phyloP scores from a whole-genome alignment of 179 eudicot species.

The Beta lomatogona region DNA sequence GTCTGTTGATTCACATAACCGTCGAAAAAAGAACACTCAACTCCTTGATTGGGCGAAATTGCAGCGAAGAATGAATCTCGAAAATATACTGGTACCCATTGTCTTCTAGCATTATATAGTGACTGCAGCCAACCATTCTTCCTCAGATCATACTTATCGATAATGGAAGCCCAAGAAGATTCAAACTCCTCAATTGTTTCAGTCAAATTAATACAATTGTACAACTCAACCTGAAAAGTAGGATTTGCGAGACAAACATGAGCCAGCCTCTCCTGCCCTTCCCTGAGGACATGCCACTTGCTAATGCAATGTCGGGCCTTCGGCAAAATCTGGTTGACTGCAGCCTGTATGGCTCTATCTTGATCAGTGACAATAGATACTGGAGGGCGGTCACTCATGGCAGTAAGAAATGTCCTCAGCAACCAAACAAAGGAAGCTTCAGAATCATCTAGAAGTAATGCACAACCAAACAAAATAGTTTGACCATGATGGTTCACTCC shows the following conservation, averaged over 20 bases:
- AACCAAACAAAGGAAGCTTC: conserved; percentile 86
- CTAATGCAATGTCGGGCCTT: conserved; percentile 66
- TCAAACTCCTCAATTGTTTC: conserved; percentile 88
- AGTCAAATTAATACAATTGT: conserved; percentile 76
- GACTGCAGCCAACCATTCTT: conserved; percentile 82
- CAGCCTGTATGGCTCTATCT: conserved; percentile 59
- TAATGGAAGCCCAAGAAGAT: conserved; percentile 63
- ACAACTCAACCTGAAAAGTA: conserved; percentile 71
- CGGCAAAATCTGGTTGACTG: conserved; percentile 65
- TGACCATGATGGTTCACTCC: conserved; percentile 93
- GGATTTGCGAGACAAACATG: conserved; percentile 61
- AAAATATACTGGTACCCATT: conserved; percentile 87
- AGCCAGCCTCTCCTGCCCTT: conserved; percentile 73
- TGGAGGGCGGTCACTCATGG: conserved; percentile 74
- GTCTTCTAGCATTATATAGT: conserved; percentile 53
- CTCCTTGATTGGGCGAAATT: conserved; percentile 53
- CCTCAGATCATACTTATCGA: conserved; percentile 69
- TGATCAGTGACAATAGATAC: conserved; percentile 70
- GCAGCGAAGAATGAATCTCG: conserved; percentile 80
- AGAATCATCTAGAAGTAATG: conserved; percentile 83
- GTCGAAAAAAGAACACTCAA: conserved; percentile 67
- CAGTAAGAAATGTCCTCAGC: conserved; percentile 77
- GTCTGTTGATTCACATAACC: conserved; percentile 78
- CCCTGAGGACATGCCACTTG: conserved; percentile 80
- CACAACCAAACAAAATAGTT: conserved; percentile 73